Evolutionary conservation across 2,329 filamentous ascomycete genomes (phyloP).

Genomic region (Tolypocladium cylindrosporum): DNA sequence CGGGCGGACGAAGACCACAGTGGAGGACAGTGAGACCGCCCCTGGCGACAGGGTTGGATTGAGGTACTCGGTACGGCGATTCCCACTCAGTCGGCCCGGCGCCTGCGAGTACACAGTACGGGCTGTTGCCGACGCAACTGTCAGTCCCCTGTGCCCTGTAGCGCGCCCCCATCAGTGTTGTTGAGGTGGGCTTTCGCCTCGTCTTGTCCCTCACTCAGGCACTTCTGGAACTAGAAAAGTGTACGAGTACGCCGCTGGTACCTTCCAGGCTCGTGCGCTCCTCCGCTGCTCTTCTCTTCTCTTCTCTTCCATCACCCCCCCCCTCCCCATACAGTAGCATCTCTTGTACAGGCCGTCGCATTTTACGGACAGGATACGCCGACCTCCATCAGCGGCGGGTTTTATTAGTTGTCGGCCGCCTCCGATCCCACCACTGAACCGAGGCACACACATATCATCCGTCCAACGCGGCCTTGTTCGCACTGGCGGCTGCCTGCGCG

Average conservation of each 20-base stretch:
- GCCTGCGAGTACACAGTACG: background rate
- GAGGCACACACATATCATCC: background rate
- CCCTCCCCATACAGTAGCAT: background rate
- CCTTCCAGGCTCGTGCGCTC: background rate
- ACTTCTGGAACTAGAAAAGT: background rate
- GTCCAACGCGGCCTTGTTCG: background rate
- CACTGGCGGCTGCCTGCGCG: background rate
- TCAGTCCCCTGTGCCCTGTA: too few relatives aligned
- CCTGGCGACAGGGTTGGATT: background rate
- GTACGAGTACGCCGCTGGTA: background rate
- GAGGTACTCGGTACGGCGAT: background rate
- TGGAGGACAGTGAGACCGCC: background rate
- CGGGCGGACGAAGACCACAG: background rate
- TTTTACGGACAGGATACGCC: too few relatives aligned
- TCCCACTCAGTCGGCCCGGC: background rate
- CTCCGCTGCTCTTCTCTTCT: background rate
- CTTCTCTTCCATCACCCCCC: background rate
- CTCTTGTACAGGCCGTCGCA: background rate
- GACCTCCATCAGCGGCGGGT: too few relatives aligned
- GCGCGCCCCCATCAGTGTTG: too few relatives aligned
- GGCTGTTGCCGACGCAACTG: background rate
- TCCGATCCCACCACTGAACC: background rate
- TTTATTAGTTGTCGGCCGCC: background rate
- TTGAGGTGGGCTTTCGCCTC: background rate
- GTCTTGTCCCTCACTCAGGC: background rate